These are phyloP conservation scores for Xylariomycetidae sp. DNA, from an alignment of 2,329 filamentous ascomycete genomes.

Conservation along the genomic window DNA sequence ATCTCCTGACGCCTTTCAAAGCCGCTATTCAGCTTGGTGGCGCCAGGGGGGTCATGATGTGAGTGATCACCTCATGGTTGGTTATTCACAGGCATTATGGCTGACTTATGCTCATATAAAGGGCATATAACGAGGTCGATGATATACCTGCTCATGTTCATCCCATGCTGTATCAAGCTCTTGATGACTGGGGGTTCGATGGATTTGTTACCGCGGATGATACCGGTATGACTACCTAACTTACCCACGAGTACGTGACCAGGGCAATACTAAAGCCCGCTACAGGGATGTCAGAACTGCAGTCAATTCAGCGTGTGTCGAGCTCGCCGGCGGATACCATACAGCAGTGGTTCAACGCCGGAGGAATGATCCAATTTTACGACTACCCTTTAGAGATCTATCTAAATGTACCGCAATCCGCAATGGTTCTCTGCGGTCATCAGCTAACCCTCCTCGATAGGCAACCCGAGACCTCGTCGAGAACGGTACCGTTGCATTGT, in stretches of 20 bases:
- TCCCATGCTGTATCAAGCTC: constrained; percentile 31
- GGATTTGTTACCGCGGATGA: constrained; percentile 37
- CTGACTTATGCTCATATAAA: constrained; percentile 9
- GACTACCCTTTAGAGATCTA: constrained; percentile 35
- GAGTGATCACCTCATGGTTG: constrained; percentile 1
- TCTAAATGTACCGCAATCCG: constrained; percentile 28
- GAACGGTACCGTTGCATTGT: constrained; percentile 29
- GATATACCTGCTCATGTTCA: constrained; percentile 33
- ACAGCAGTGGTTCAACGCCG: constrained; percentile 37
- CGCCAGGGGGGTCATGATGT: constrained; percentile 38
- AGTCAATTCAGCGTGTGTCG: constrained; percentile 31
- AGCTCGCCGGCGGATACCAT: constrained; percentile 32
- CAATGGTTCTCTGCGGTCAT: background rate
- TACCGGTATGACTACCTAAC: constrained; percentile 24
- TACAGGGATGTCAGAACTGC: constrained; percentile 26
- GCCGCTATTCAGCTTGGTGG: constrained; percentile 35
- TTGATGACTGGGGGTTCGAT: constrained; percentile 34
- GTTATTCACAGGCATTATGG: background rate
- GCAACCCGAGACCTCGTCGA: constrained; percentile 27
- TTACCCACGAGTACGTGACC: background rate
- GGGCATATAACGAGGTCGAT: constrained; percentile 36
- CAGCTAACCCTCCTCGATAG: constrained; percentile 7
- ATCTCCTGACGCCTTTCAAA: constrained; percentile 37
- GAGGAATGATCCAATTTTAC: constrained; percentile 40
- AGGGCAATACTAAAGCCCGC: constrained; percentile 12